Conservation (phyloP, 805 yeast genomes). For the Metschnikowia santaceciliae region DNA sequence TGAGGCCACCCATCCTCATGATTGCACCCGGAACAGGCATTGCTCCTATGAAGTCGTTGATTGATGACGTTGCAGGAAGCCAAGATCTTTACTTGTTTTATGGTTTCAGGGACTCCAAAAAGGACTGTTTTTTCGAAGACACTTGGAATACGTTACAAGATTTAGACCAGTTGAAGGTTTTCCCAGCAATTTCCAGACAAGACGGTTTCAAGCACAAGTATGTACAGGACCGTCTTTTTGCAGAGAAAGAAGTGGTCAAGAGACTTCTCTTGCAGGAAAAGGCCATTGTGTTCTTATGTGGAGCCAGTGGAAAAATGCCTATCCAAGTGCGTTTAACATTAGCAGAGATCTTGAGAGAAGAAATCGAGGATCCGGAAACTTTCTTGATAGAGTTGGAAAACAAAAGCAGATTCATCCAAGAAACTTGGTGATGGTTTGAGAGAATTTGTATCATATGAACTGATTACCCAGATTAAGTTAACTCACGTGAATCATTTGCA, state of each 20-base stretch:
- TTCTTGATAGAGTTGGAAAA: slow-evolving; percentile 59
- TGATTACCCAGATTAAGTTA: too few species aligned
- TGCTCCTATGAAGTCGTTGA: slow-evolving; percentile 82
- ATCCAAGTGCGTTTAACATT: slow-evolving; percentile 79
- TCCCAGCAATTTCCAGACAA: slow-evolving; percentile 46
- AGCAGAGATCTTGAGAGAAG: slow-evolving; percentile 53
- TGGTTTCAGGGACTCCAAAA: slow-evolving; percentile 65
- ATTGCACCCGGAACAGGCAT: slow-evolving; percentile 95
- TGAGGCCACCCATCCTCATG: slow-evolving; percentile 52
- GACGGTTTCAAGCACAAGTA: slow-evolving; percentile 46
- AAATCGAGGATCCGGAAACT: slow-evolving; percentile 42
- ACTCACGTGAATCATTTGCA: too few species aligned
- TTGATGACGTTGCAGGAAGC: slow-evolving; percentile 36
- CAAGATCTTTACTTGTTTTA: slow-evolving; percentile 54
- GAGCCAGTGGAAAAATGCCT: slow-evolving; percentile 95
- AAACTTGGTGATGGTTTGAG: slow-evolving; percentile 62
- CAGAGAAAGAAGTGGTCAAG: slow-evolving; percentile 45
- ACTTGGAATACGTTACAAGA: slow-evolving; percentile 43
- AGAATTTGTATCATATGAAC: too few species aligned
- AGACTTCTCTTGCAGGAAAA: slow-evolving; percentile 48
- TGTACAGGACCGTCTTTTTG: slow-evolving; percentile 72
- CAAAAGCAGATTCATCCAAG: slow-evolving; percentile 70
- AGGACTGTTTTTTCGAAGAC: slow-evolving; percentile 65
- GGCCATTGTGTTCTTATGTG: slow-evolving; percentile 81
- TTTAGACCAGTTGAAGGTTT: slow-evolving; percentile 32